Conservation (phyloP, 352 stramenopile genomes). For the Saprolegnia parasitica region DNA sequence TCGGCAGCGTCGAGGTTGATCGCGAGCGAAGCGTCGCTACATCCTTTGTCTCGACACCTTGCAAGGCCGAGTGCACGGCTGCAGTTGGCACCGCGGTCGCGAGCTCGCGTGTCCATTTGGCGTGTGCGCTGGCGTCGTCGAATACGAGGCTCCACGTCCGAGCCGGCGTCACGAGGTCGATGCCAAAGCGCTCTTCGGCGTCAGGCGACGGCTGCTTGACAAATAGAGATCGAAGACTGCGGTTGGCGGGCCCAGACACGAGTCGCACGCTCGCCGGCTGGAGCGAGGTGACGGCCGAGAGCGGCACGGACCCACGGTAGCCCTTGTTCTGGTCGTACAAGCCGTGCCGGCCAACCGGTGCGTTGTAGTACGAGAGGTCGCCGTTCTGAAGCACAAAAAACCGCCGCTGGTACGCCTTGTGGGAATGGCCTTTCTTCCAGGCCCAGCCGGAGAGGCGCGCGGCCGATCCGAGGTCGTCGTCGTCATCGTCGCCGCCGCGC, state of each 20-base stretch:
- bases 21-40: too few relatives aligned
- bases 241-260: too few relatives aligned
- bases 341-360: not conserved
- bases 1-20: too few relatives aligned
- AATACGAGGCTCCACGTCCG: not conserved
- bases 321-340: not conserved
- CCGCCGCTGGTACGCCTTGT: constrained; percentile 72
- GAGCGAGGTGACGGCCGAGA: not conserved
- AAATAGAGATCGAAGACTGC: not conserved
- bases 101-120: not conserved
- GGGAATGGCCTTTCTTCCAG: constrained; percentile 48
- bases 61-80: too few relatives aligned
- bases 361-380: constrained; percentile 63
- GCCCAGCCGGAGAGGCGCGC: not conserved
- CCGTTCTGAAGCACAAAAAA: constrained; percentile 80
- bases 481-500: not conserved
- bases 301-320: not conserved
- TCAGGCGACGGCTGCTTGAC: not conserved
- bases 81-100: too few relatives aligned
- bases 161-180: not conserved
- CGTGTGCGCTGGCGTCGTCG: not conserved
- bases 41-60: too few relatives aligned
- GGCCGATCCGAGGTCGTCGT: not conserved
- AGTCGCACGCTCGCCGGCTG: not conserved
- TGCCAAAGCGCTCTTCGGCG: not conserved